Evolutionary conservation across 495 filamentous ascomycete species (phyloP).

Genomic region (Rhizodiscina lignyota): DNA sequence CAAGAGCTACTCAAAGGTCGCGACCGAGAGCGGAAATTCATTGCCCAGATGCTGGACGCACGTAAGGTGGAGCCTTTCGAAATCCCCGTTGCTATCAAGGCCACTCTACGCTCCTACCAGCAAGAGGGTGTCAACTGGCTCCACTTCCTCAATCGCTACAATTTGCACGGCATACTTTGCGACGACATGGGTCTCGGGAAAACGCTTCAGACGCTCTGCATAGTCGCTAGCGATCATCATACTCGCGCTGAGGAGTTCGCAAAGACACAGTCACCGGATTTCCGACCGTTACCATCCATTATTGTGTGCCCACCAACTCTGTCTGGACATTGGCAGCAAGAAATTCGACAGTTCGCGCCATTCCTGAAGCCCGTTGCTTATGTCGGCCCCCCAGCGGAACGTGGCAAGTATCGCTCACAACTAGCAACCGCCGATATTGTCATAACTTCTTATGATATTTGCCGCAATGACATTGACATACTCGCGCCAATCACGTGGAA

Average conservation of each 20-base stretch:
- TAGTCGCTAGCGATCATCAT: conserved; percentile 94
- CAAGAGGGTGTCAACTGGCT: conserved; percentile 99
- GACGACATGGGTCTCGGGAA: conserved; percentile 99
- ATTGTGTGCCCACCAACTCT: conserved; percentile 93
- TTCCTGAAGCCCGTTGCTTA: conserved; percentile 82
- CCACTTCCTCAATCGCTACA: conserved; percentile 91
- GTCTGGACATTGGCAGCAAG: conserved; percentile 98
- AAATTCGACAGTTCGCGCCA: conserved; percentile 85
- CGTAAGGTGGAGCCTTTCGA: conserved; percentile 90
- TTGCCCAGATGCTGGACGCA: conserved; percentile 85
- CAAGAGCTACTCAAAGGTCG: conserved; percentile 74
- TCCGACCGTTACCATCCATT: conserved; percentile 68
- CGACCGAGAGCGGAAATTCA: conserved; percentile 88
- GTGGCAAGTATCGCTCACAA: conserved; percentile 44
- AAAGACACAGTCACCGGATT: conserved; percentile 58
- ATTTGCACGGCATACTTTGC: conserved; percentile 94
- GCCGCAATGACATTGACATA: conserved; percentile 76
- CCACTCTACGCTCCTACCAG: conserved; percentile 86
- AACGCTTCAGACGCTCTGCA: conserved; percentile 91
- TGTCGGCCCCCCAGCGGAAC: conserved; percentile 71
- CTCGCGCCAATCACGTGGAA: conserved; percentile 84
- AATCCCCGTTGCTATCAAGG: conserved; percentile 93
- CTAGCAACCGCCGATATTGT: conserved; percentile 73
- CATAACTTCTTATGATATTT: conserved; percentile 95
- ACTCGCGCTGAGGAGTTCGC: conserved; percentile 77